Conservation (phyloP, 2,329 filamentous ascomycete species). For the Fusarium goolgardi region DNA sequence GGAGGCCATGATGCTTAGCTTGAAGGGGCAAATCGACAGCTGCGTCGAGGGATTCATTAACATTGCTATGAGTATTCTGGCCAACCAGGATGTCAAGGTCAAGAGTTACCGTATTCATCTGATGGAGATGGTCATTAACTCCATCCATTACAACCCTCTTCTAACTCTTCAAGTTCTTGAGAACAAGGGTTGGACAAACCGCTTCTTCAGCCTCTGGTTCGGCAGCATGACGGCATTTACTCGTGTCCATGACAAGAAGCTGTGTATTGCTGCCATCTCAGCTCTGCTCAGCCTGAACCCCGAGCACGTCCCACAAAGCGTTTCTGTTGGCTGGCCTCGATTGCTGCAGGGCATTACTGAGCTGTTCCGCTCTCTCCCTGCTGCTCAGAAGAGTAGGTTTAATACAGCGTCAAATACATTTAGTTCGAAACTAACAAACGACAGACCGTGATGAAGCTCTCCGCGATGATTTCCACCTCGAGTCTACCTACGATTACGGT, state of each 20-base stretch:
- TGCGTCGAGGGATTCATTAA: constrained; percentile 90
- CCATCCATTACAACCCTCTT: constrained; percentile 95
- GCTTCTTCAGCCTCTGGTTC: constrained; percentile 99
- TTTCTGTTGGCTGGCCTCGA: constrained; percentile 94
- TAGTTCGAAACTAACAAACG: constrained; percentile 43
- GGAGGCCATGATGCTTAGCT: constrained; percentile 95
- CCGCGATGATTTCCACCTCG: constrained; percentile 84
- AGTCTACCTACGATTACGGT: constrained; percentile 71
- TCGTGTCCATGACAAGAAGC: constrained; percentile 97
- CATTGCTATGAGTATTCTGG: constrained; percentile 87
- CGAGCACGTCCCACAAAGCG: constrained; percentile 87
- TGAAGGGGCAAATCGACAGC: constrained; percentile 87
- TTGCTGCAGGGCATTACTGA: constrained; percentile 88
- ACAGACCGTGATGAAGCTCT: constrained; percentile 89
- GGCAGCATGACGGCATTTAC: constrained; percentile 93
- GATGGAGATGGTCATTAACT: constrained; percentile 99
- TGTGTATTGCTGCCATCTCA: constrained; percentile 94
- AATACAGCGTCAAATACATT: too few species aligned
- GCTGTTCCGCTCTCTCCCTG: constrained; percentile 90
- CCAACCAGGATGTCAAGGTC: constrained; percentile 80
- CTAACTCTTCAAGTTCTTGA: constrained; percentile 90
- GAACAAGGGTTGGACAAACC: constrained; percentile 93
- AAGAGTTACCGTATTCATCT: constrained; percentile 96
- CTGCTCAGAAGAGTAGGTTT: constrained; percentile 81
- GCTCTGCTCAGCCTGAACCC: constrained; percentile 82